Base-by-base conservation (phyloP, 768 basidiomycete genomes). In the Naganishia vishniacii region DNA sequence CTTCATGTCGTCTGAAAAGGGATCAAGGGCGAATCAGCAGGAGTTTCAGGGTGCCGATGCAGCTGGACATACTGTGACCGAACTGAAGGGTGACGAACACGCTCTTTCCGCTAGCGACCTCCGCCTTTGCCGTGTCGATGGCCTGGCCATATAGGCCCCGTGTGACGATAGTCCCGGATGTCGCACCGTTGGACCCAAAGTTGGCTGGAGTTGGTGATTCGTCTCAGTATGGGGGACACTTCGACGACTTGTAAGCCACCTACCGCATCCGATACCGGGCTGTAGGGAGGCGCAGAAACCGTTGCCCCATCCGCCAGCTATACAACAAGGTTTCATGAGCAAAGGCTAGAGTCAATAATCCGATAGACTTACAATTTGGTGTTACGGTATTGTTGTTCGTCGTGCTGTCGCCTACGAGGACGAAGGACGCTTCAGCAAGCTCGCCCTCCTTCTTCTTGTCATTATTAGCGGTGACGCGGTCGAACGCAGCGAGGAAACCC, bases 71-170 rank as follows among this genome's bases (percentile, higher is more conserved):
- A 65, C 64, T 65, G 46, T 65, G 64, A 11, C 64, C 64, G 47
- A 65, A 65, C 26, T 65, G 64, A 13, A 65, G 37, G 1, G 62
- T 64, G 16, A 64, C 62, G 26, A 64, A 64, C 32, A 64, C 62
- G 7, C 25, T 32, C 41, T 64, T 53, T 26, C 62, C 62, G 7
- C 42, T n/a, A 2, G 34, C 53, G 3, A 64, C 51, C 34, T 64
- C 42, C 5, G 34, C 44, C 42, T 64, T 64, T 23, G 48, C 42
- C 4, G 29, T 23, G 20, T 31, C 37, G 32, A 64, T 20, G 2
- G 62, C 62, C 1, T 41, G 25, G 13, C 31, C 62, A 20, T 58
- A 64, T 8, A 53, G 26, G 5, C 62, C 62, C 2, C 49, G 5
- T 1, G 31, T 42, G 34, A 64, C 62, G 31, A 64, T 64, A 7